Base-by-base conservation (phyloP, 2,329 filamentous ascomycete genomes). In the Juglanconis sp. region DNA sequence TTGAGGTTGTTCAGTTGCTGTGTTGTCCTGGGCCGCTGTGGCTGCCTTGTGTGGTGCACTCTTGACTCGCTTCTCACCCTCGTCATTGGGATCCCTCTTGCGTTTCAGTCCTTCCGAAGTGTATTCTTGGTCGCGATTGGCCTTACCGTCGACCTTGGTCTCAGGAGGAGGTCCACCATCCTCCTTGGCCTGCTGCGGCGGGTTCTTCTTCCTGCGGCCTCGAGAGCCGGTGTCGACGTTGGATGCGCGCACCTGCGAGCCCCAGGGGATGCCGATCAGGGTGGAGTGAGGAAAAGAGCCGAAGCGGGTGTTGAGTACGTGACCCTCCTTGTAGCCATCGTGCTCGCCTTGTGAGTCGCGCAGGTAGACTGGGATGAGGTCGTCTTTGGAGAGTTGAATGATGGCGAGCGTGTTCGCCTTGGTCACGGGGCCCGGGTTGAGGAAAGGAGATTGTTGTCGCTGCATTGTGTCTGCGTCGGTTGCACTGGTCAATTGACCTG, bases 181-280 rank as follows among this genome's bases (percentile, higher is more conserved):
- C 47, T 74, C 77, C 31, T 72, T 72, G 5, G 70, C 73, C 56
- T 78, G 73, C 71, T 87, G 87, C 57, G 83, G 79, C 11, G 36
- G n/a, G 53, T 47, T 57, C 40, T 57, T 63, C 54, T 55, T 57
- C 73, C 88, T 89, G 55, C 89, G 84, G 38, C 92, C 92, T 67
- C 92, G 82, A n/a, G 92, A 95, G 11, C 93, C 92, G 0, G 93
- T 97, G 69, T 97, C 91, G 59, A 97, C 92, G 36, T 88, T 86
- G 1, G 92, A 96, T 7, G 95, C 95, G 51, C 91, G 84, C 30
- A 98, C 87, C 72, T 98, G 95, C 6, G 90, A 92, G 34, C 95
- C 95, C 94, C 94, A 98, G 47, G 91, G 89, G 57, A 92, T 80
- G 5, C 86, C 81, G 58, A 96, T 82, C 50, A 94, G 76, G 0